Base-by-base conservation (phyloP, 2,329 filamentous ascomycete genomes). In the Colletotrichum navitas region DNA sequence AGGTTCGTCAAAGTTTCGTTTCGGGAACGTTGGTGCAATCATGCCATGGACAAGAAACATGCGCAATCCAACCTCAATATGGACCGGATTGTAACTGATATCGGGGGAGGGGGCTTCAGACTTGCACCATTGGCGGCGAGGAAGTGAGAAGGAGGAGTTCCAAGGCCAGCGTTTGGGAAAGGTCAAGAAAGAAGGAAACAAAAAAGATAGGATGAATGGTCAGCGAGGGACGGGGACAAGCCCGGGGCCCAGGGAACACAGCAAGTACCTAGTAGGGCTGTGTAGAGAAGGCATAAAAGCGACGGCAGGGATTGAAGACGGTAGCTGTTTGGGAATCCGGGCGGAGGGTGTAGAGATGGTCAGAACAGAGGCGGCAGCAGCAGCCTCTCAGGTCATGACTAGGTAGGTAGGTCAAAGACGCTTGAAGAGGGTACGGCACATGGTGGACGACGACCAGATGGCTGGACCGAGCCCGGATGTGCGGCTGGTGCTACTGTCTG, bases 251-350 rank as follows among this genome's bases (percentile, higher is more conserved):
- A 68, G 75, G 56, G 71, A 66, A 71, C 55, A 66, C 47, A 49
- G 70, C 58, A 70, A 76, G 74, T 70, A n/a, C n/a, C n/a, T n/a
- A 77, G 76, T 71, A 77, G 76, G 77, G 77, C 77, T 78, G 75
- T 80, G 78, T 74, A 74, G 72, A 71, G 68, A 75, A 74, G 76
- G 77, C 78, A 80, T 80, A 72, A 79, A 79, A 78, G 68, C 68
- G 75, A 76, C 72, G 74, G 73, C 65, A 75, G 74, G 76, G 74
- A 77, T 75, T 78, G 75, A 78, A 78, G 76, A 77, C 75, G 68
- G 72, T 74, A 75, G 75, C 73, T 76, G 76, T 78, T 76, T 77
- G 75, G 68, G 73, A 76, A 74, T 77, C 73, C 73, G 74, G 73
- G 74, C 68, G 73, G 68, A 74, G 62, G 73, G 74, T 73, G 74